A percentile compares a stretch with the other conserved stretches of the same genome.
These are phyloP conservation scores for Paramecium tetraurelia DNA, from an alignment of 73 alveolate genomes.

Conservation along the genomic window DNA sequence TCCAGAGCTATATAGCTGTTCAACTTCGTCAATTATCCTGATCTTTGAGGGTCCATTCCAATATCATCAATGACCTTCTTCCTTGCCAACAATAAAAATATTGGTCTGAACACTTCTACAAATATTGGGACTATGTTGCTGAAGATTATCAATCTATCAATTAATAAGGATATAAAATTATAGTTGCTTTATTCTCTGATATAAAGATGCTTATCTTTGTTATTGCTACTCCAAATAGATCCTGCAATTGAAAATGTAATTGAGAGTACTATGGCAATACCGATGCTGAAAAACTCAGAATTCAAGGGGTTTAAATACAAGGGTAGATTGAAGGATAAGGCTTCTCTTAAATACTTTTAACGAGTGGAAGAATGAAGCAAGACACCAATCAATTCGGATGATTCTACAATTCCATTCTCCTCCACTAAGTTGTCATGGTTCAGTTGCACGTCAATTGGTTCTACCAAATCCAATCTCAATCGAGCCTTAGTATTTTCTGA, in stretches of 20 bases:
- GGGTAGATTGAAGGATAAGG: slow-evolving; percentile 32
- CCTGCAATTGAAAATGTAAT: slow-evolving; percentile 35
- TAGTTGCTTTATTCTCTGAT: neutral
- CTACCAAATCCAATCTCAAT: slow-evolving; percentile 33
- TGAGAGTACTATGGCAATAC: neutral
- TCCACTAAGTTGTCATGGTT: neutral
- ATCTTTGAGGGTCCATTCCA: slow-evolving; percentile 15
- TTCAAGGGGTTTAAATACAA: slow-evolving; percentile 29
- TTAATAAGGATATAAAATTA: neutral
- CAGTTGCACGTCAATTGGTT: slow-evolving; percentile 13
- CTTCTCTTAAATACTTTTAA: neutral
- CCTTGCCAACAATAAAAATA: slow-evolving; percentile 29
- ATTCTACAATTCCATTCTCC: slow-evolving; percentile 33
- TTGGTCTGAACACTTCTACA: slow-evolving; percentile 31
- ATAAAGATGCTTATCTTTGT: neutral
- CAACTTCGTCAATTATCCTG: neutral
- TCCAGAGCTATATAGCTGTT: slow-evolving; percentile 13
- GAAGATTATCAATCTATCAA: slow-evolving; percentile 19
- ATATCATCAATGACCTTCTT: neutral
- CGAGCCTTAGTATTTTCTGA: slow-evolving; percentile 12
- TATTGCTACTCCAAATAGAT: neutral
- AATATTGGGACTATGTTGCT: neutral
- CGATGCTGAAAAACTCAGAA: neutral
- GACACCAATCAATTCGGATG: neutral
- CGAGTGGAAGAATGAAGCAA: neutral